These are phyloP conservation scores for Dioscorea dumetorum DNA, from an alignment of 106 monocot species.

Conservation along the genomic window DNA sequence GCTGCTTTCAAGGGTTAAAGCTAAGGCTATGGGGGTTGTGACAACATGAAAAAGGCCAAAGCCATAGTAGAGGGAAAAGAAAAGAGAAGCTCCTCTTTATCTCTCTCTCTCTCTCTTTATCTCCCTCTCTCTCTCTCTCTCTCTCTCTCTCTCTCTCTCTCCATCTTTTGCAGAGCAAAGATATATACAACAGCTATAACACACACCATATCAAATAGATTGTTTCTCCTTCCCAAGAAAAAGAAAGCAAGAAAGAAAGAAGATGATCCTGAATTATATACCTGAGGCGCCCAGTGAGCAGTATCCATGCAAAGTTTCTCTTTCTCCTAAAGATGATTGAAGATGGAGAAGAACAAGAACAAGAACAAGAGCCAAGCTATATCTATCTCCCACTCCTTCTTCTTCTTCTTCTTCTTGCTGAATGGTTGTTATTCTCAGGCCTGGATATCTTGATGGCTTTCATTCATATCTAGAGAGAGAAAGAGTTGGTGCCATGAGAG, in stretches of 20 bases:
- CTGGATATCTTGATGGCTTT: not conserved
- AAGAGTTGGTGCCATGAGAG: not conserved
- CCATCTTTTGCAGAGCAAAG: not conserved
- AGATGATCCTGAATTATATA: constrained; percentile 3
- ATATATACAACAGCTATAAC: not conserved
- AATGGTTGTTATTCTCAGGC: not conserved
- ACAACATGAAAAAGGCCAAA: not conserved
- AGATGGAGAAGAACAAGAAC: not conserved
- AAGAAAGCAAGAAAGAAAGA: not conserved
- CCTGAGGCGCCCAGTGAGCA: constrained; percentile 40
- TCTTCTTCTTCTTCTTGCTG: not conserved
- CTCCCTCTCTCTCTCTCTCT: not conserved
- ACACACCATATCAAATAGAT: not conserved
- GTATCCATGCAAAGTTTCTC: constrained; percentile 26
- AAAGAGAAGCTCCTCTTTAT: not conserved
- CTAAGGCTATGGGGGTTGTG: not conserved
- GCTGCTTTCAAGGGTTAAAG: constrained; percentile 1
- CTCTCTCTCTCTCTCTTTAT: not conserved
- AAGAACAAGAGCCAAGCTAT: constrained; percentile 1
- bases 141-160: not conserved
- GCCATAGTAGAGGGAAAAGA: not conserved
- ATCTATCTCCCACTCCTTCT: not conserved
- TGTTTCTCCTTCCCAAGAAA: not conserved
- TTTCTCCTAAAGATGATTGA: not conserved
- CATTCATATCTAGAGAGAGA: not conserved